Evolutionary conservation across 495 filamentous ascomycete genomes (phyloP), one percentile per base, ranked within the genome.

Genomic region (Lineolata rhizophorae): DNA sequence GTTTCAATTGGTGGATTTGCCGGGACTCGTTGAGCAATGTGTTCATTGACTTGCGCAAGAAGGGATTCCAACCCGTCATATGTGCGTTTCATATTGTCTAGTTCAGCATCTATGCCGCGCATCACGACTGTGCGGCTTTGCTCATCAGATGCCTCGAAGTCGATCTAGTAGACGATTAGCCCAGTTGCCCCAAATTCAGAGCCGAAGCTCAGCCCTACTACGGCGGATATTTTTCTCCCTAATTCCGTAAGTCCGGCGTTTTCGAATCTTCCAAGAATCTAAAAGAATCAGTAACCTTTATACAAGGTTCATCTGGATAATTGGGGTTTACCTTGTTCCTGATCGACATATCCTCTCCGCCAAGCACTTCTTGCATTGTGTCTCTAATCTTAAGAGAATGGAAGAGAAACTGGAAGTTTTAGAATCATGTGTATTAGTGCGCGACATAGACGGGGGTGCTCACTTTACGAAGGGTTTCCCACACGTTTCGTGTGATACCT

Each of bases 41-140:
- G 54, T 15, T 59, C 56, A n/a, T 67, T 70, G 10, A 78, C 64
- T 20, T 63, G 49, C 30, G 69, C 70, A 15, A 97, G 63, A 20
- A 92, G 54, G 36, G 63, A 62, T 36, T 70, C 71, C 34, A 92
- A 58, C 2, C 80, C 78, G 36, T 82, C 66, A 37, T 87, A 92
- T 16, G 57, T 65, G 30, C 64, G 60, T 49, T 82, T 90, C 48
- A 85, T 61, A 18, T 62, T 56, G 43, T 95, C 90, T 4, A 95
- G 62, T 13, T 76, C 64, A 13, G 64, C 56, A 41, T 90, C 77
- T 3, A 90, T 56, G 5, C 80, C 76, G 18, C 61, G 56, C 15
- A 65, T 63, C 2, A 21, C 30, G 3, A 80, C 70, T 0, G 76
- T 81, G 19, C 72, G 68, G 31, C 72, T 65, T 37, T 72, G 72